Conservation (phyloP, 768 basidiomycete species). For the Clathrus columnatus region DNA sequence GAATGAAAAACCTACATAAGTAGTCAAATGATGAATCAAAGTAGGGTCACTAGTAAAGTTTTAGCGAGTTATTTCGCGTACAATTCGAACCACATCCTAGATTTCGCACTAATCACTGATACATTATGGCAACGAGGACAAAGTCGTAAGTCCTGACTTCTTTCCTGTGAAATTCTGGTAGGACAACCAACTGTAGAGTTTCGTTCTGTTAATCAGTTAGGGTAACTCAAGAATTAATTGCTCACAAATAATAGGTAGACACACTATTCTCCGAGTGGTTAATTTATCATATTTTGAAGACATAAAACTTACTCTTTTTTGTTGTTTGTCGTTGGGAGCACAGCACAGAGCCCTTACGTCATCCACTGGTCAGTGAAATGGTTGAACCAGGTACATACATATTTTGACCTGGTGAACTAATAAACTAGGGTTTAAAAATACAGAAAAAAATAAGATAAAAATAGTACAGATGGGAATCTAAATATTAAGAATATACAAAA, state of each 20-base stretch:
- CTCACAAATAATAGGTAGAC: slow-evolving; percentile 28
- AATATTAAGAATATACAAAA: too few relatives aligned
- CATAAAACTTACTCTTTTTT: too few relatives aligned
- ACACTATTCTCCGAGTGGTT: too few relatives aligned
- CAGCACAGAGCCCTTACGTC: not conserved
- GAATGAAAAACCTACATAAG: slow-evolving; percentile 41
- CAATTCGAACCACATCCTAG: slow-evolving; percentile 65
- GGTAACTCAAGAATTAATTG: slow-evolving; percentile 8
- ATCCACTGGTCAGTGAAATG: not conserved
- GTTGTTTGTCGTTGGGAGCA: too few relatives aligned
- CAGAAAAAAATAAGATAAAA: not conserved
- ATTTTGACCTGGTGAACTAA: not conserved
- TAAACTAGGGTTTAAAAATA: not conserved
- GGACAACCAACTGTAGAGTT: slow-evolving; percentile 52
- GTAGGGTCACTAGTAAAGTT: not conserved
- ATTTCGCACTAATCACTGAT: slow-evolving; percentile 53
- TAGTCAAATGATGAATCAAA: not conserved
- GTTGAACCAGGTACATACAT: not conserved
- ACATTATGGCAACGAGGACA: slow-evolving; percentile 69
- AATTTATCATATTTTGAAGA: too few relatives aligned
- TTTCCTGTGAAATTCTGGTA: slow-evolving; percentile 48
- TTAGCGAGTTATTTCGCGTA: slow-evolving; percentile 20
- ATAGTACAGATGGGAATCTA: not conserved
- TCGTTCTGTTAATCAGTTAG: slow-evolving; percentile 1
- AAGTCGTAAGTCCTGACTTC: slow-evolving; percentile 40